These are phyloP conservation scores for Neurospora hispaniola DNA, from an alignment of 495 filamentous ascomycete species.

Conservation along the genomic window DNA sequence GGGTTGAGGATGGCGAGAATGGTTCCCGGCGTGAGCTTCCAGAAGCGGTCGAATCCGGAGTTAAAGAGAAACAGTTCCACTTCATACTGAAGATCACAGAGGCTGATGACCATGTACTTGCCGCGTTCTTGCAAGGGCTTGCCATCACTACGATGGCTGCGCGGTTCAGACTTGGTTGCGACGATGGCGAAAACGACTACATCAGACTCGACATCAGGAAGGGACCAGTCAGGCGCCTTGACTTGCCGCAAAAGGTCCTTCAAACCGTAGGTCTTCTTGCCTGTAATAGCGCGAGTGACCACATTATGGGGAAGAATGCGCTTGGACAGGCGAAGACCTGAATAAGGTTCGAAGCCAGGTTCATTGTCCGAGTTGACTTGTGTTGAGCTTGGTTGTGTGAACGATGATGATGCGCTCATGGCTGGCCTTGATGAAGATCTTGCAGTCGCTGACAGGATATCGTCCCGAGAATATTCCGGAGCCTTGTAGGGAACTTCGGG, in stretches of 20 bases:
- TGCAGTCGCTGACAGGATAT: constrained; percentile 40
- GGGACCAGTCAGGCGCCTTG: constrained; percentile 72
- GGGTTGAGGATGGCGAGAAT: constrained; percentile 93
- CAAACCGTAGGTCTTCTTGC: constrained; percentile 66
- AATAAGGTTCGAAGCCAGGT: constrained; percentile 72
- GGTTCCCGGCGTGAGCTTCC: constrained; percentile 77
- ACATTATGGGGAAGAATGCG: constrained; percentile 76
- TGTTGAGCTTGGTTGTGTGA: background rate
- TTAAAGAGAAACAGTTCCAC: constrained; percentile 89
- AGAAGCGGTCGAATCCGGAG: constrained; percentile 79
- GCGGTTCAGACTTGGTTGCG: constrained; percentile 74
- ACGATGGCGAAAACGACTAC: constrained; percentile 81
- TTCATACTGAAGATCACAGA: constrained; percentile 86
- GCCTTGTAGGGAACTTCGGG: constrained; percentile 35
- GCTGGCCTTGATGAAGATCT: background rate
- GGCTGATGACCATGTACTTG: constrained; percentile 84
- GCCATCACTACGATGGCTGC: constrained; percentile 51
- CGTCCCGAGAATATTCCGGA: constrained; percentile 49
- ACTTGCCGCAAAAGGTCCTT: constrained; percentile 74
- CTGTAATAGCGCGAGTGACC: constrained; percentile 60
- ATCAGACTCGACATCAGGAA: constrained; percentile 77
- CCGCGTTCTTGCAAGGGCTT: constrained; percentile 41
- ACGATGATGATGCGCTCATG: background rate
- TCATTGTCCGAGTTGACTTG: constrained; percentile 6
- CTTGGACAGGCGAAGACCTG: constrained; percentile 71